Conservation (phyloP, 225 moss, liverwort and hornwort genomes). For the Thuidium tamariscinum region DNA sequence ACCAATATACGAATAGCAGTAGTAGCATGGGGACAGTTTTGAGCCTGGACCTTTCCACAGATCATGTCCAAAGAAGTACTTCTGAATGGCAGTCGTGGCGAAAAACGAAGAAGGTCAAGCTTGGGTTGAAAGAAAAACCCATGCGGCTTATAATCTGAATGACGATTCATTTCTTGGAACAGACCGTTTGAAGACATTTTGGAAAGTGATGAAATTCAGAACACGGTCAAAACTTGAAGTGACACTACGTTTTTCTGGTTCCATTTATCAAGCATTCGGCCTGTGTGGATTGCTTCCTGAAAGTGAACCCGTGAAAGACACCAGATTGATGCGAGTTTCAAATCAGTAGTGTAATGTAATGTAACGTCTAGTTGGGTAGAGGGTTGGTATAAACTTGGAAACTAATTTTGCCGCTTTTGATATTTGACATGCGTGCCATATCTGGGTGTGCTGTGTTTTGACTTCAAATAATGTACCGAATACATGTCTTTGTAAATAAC, state of each 20-base stretch:
- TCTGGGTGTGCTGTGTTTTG: background rate
- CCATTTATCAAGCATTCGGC: background rate
- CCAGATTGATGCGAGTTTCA: background rate
- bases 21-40: background rate
- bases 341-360: background rate
- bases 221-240: background rate
- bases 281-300: background rate
- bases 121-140: constrained; percentile 6
- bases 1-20: background rate
- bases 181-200: background rate
- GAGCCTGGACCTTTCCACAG: background rate
- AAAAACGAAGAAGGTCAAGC: constrained; percentile 28
- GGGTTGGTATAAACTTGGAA: background rate
- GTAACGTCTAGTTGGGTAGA: background rate
- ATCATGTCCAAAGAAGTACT: constrained; percentile 39
- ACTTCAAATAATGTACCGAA: background rate
- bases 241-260: background rate
- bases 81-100: constrained; percentile 36
- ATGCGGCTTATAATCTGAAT: constrained; percentile 20
- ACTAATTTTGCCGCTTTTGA: background rate
- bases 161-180: background rate
- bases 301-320: background rate
- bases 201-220: background rate
- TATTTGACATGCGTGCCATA: background rate
- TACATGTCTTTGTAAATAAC: background rate